Percentiles rank a stretch among this genome's conserved stretches.
phyloP scores from a whole-genome alignment of 768 basidiomycete genomes.

The Suillus clintonianus region DNA sequence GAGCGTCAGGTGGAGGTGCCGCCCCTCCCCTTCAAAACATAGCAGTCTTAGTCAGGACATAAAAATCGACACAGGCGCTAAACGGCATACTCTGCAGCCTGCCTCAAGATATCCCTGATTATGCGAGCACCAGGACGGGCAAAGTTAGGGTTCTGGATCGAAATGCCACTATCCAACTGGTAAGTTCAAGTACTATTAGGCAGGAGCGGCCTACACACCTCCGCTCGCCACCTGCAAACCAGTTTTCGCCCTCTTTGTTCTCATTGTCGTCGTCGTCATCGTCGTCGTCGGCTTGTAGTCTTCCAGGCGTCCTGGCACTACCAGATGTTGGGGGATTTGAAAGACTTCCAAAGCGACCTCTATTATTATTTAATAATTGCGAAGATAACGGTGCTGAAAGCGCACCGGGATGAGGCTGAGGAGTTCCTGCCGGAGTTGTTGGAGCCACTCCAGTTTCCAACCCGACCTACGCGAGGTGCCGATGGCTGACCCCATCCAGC shows the following conservation, averaged over 20 bases:
- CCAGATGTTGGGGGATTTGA: slow-evolving; percentile 29
- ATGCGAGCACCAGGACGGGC: slow-evolving; percentile 55
- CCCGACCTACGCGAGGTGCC: slow-evolving; percentile 48
- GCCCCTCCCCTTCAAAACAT: background rate
- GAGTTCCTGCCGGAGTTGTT: slow-evolving; percentile 30
- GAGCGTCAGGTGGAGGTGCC: slow-evolving; percentile 26
- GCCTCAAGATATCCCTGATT: slow-evolving; percentile 72
- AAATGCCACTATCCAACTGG: slow-evolving; percentile 66
- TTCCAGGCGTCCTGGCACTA: slow-evolving; percentile 17
- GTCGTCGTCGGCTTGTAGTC: slow-evolving; percentile 42
- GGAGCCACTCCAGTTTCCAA: slow-evolving; percentile 48
- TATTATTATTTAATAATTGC: background rate
- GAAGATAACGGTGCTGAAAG: background rate
- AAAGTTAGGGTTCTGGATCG: slow-evolving; percentile 80
- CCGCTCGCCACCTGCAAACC: slow-evolving; percentile 94
- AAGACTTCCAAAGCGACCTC: slow-evolving; percentile 36
- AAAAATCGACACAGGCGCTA: background rate
- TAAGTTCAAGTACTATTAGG: background rate
- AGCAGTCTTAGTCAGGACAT: background rate
- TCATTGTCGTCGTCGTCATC: slow-evolving; percentile 56
- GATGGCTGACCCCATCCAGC: slow-evolving; percentile 44
- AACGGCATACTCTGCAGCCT: slow-evolving; percentile 73
- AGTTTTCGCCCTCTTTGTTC: slow-evolving; percentile 58
- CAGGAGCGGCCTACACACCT: slow-evolving; percentile 49
- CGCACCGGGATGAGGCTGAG: slow-evolving; percentile 16